Evolutionary conservation across 2,329 filamentous ascomycete species (phyloP).

Genomic region (Ceratocystis diversiconidia): DNA sequence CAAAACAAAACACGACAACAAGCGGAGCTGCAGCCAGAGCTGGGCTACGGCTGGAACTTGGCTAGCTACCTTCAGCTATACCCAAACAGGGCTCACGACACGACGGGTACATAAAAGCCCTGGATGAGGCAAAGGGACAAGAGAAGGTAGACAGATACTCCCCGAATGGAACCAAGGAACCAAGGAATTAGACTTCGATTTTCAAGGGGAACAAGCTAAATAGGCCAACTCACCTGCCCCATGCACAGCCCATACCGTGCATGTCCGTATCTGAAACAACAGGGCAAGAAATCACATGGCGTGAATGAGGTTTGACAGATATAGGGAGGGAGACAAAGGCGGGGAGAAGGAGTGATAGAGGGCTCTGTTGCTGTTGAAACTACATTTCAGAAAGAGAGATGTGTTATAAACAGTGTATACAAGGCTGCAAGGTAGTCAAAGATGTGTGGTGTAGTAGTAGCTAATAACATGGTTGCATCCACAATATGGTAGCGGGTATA

Average conservation of each 20-base stretch:
- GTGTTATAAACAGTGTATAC: too few relatives aligned
- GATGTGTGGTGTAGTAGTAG: not conserved
- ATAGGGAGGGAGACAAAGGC: not conserved
- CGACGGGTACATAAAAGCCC: not conserved
- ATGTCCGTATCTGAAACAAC: not conserved
- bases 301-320: not conserved
- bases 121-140: not conserved
- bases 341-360: not conserved
- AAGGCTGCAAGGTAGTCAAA: not conserved
- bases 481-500: too few relatives aligned
- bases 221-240: not conserved
- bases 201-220: not conserved
- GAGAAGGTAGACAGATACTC: not conserved
- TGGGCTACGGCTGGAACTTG: not conserved
- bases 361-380: not conserved
- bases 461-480: too few relatives aligned
- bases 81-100: not conserved
- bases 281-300: not conserved
- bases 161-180: too few relatives aligned
- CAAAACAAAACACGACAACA: too few relatives aligned
- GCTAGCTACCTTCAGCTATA: not conserved
- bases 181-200: not conserved
- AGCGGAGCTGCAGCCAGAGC: too few relatives aligned
- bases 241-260: not conserved
- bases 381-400: not conserved